Conservation (phyloP, 805 yeast genomes). For the Wickerhamiella kurtzmanii region DNA sequence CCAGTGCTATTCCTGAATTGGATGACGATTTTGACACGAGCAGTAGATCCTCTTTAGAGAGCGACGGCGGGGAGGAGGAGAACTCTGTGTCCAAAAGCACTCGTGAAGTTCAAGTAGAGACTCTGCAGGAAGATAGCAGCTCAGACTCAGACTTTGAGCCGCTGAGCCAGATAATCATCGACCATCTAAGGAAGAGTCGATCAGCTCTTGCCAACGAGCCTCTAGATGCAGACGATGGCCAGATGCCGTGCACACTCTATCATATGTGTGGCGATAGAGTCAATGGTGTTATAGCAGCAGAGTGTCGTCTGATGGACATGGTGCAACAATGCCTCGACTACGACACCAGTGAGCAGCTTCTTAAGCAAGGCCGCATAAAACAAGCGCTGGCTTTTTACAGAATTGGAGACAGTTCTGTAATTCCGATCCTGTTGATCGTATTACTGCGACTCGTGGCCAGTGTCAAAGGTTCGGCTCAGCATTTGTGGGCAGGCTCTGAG, state of each 20-base stretch:
- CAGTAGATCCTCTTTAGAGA: too few species aligned
- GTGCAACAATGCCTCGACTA: slow-evolving; percentile 6
- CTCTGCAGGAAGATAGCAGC: too few species aligned
- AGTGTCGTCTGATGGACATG: slow-evolving; percentile 2
- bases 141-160: not conserved
- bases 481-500: not conserved
- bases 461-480: not conserved
- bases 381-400: not conserved
- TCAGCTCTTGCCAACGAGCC: not conserved
- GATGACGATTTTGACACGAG: too few species aligned
- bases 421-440: slow-evolving; percentile 22
- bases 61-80: too few species aligned
- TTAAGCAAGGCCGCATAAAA: slow-evolving; percentile 5
- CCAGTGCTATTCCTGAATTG: too few species aligned
- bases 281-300: not conserved
- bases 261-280: not conserved
- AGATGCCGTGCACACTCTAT: not conserved
- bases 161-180: not conserved
- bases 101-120: too few species aligned
- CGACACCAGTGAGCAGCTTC: not conserved
- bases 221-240: not conserved
- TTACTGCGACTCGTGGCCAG: slow-evolving; percentile 12
- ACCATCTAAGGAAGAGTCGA: not conserved
- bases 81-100: too few species aligned
- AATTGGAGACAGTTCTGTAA: slow-evolving; percentile 3